Percentiles rank a stretch among this genome's conserved stretches.
These are phyloP conservation scores for Dictyostelium intermedium DNA, from an alignment of 78 protist genomes.

Conservation along the genomic window DNA sequence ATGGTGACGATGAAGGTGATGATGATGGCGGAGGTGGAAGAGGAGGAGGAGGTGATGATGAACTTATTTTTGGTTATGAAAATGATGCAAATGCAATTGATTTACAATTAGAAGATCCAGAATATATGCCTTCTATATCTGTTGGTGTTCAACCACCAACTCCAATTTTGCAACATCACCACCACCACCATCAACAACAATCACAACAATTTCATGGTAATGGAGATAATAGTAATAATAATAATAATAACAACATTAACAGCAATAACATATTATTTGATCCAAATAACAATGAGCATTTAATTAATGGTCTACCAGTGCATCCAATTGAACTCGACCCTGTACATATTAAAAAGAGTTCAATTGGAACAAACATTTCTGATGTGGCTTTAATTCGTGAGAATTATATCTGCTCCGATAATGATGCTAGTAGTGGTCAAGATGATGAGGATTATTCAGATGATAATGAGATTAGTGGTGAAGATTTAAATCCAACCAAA, in stretches of 20 bases:
- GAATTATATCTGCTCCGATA: background rate
- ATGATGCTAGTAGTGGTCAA: background rate
- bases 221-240: background rate
- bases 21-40: background rate
- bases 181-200: background rate
- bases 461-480: background rate
- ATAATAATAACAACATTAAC: too few relatives aligned
- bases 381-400: slow-evolving; percentile 6
- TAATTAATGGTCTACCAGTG: background rate
- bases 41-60: background rate
- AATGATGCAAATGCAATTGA: slow-evolving; percentile 23
- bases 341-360: slow-evolving; percentile 18
- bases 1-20: slow-evolving; percentile 38
- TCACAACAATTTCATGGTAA: background rate
- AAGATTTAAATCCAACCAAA: background rate
- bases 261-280: background rate
- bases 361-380: background rate
- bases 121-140: background rate
- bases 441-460: background rate
- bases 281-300: background rate
- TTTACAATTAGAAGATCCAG: slow-evolving; percentile 23
- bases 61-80: slow-evolving; percentile 69
- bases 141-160: background rate
- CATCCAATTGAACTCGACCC: slow-evolving; percentile 17
- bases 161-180: background rate